Percentiles rank a stretch among this genome's conserved stretches.
Conservation (phyloP, 108 stramenopile species). For the Discostella stelligeroides region DNA sequence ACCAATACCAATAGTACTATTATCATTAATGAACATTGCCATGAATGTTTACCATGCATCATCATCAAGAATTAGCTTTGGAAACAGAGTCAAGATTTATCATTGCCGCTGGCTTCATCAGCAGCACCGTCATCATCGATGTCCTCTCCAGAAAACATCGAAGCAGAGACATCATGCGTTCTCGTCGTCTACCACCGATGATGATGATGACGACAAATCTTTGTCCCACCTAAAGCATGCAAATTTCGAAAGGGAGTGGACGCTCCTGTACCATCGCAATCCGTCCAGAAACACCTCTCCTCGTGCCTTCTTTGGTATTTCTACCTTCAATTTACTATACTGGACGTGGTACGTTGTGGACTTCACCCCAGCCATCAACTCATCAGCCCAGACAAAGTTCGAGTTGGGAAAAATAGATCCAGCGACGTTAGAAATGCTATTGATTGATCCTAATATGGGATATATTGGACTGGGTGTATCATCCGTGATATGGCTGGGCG, state of each 20-base stretch:
- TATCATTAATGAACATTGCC: too few relatives aligned
- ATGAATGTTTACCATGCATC: too few relatives aligned
- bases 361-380: conserved; percentile 55
- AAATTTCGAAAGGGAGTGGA: conserved; percentile 4
- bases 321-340: conserved; percentile 49
- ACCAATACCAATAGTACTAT: too few relatives aligned
- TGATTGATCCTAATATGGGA: conserved; percentile 55
- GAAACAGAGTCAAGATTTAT: too few relatives aligned
- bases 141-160: too few relatives aligned
- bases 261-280: conserved; percentile 50
- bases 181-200: conserved; percentile 13
- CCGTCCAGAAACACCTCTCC: conserved; percentile 41
- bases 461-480: conserved; percentile 50
- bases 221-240: neutral
- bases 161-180: conserved; percentile 3
- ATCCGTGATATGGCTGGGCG: conserved; percentile 29
- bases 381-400: conserved; percentile 37
- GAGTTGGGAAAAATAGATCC: conserved; percentile 40
- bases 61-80: too few relatives aligned
- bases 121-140: too few relatives aligned
- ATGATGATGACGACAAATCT: conserved; percentile 3
- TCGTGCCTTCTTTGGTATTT: conserved; percentile 35
- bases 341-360: conserved; percentile 61
- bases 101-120: too few relatives aligned
- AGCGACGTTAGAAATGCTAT: conserved; percentile 35